These are phyloP conservation scores for Cyphellophora europaea DNA, from an alignment of 2,329 filamentous ascomycete genomes.

Conservation along the genomic window DNA sequence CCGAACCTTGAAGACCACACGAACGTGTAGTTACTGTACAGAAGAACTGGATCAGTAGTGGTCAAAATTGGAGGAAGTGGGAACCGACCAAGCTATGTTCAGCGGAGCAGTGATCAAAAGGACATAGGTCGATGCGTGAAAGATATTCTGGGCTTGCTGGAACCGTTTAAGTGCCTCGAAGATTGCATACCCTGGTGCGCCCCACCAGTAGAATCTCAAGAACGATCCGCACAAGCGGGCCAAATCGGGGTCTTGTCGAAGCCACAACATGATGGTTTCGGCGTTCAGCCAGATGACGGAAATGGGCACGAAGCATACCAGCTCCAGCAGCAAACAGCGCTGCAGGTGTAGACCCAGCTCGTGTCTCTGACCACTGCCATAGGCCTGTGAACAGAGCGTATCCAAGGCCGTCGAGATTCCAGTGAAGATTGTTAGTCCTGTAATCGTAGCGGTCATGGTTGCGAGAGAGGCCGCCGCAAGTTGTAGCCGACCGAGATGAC, in stretches of 20 bases:
- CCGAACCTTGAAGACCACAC: constrained; percentile 46
- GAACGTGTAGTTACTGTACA: constrained; percentile 61
- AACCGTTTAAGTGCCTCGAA: constrained; percentile 68
- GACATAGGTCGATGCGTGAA: constrained; percentile 65
- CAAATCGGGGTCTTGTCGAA: constrained; percentile 56
- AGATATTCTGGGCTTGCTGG: constrained; percentile 66
- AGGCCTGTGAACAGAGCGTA: constrained; percentile 76
- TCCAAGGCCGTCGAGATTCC: constrained; percentile 71
- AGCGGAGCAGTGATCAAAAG: constrained; percentile 65
- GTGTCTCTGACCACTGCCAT: constrained; percentile 70
- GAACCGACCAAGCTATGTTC: too few relatives aligned
- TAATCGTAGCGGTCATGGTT: constrained; percentile 64
- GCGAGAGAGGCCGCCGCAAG: constrained; percentile 51
- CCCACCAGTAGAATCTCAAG: constrained; percentile 53
- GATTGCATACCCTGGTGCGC: constrained; percentile 58
- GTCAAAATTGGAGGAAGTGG: too few relatives aligned
- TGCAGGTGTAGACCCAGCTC: constrained; percentile 67
- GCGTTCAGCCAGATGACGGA: constrained; percentile 54
- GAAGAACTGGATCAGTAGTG: too few relatives aligned
- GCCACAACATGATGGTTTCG: constrained; percentile 45
- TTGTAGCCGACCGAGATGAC: constrained; percentile 54
- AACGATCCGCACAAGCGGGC: constrained; percentile 59
- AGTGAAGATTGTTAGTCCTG: constrained; percentile 58
- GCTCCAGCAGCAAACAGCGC: constrained; percentile 61
- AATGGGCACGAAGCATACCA: constrained; percentile 55